Base-by-base conservation (phyloP, 768 basidiomycete genomes). In the Russula sp. region DNA sequence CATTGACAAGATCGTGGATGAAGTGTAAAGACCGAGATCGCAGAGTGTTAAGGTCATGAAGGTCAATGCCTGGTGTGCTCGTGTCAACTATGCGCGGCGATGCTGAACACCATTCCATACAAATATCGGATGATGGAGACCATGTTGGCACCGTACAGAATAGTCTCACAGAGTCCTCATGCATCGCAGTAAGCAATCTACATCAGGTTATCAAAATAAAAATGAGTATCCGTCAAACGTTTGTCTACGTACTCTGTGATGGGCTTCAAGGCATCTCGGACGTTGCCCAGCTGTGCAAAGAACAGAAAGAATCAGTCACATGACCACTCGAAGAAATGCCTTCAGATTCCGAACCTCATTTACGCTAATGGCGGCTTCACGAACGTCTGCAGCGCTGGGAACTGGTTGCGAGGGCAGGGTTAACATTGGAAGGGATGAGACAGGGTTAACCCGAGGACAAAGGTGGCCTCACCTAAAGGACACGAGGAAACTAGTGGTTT, bases 81-180 rank as follows among this genome's bases (percentile, higher is more conserved):
- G 16, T 1, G 57, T 68, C 53, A 66, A 42, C 51, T 42, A 14
- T 20, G 22, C 16, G 18, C 10, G 30, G 24, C 18, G 22, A 62
- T 50, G 20, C 34, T 5, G 53, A n/a, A 55, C 13, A 13, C 18
- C 46, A 59, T 52, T 46, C 74, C 84, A 67, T 72, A 86, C 88
- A 87, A 53, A 78, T 81, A 68, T 84, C 81, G 7, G 81, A 80
- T 42, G 82, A 79, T 16, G 83, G 76, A 30, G 78, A 80, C 82
- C 85, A 88, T 32, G 86, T 89, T 1, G 88, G 87, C 46, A 89
- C 78, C 20, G 83, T 83, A 74, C 88, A 88, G 60, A 84, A 79
- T 42, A 89, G 76, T 26, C 83, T 79, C 42, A 88, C 76, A 26
- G 81, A 75, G 63, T 71, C 71, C 32, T 64, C 63, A 28, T 69